A percentile compares a stretch with the other conserved stretches of the same genome.
Conservation (phyloP, 305 asterid species). For the Fraxinus dipetala region DNA sequence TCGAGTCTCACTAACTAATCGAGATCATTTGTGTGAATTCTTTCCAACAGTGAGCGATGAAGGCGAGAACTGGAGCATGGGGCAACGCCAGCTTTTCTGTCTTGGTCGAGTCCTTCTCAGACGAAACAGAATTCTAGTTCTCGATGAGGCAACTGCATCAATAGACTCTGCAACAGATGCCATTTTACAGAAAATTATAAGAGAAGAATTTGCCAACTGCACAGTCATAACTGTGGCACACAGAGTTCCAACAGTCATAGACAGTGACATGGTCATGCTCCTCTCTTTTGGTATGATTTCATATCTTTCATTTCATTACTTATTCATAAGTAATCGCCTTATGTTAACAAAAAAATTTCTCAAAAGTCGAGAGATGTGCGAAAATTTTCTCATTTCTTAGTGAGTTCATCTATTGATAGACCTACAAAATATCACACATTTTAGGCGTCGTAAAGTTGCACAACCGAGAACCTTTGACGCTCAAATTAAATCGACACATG, state of each 20-base stretch:
- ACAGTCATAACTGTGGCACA: conserved; percentile 72
- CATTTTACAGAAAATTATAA: conserved; percentile 61
- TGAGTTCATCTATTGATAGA: not conserved
- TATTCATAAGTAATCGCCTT: not conserved
- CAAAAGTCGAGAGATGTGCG: not conserved
- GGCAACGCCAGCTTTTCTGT: conserved; percentile 81
- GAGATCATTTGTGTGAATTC: not conserved
- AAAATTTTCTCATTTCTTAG: not conserved
- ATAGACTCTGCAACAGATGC: conserved; percentile 76
- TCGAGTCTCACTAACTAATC: not conserved
- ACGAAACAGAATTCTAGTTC: conserved; percentile 61
- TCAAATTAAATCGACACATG: not conserved
- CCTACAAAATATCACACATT: not conserved
- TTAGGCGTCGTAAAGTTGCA: not conserved
- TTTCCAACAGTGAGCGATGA: conserved; percentile 60
- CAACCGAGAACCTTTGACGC: not conserved
- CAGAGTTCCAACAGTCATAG: conserved; percentile 78
- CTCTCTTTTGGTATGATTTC: conserved; percentile 55
- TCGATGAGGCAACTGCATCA: conserved; percentile 80
- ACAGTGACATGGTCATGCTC: conserved; percentile 73
- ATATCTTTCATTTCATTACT: not conserved
- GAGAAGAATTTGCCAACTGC: conserved; percentile 59
- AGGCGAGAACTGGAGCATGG: conserved; percentile 90
- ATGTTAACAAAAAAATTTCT: not conserved
- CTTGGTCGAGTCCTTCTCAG: conserved; percentile 66